Percentiles rank a stretch among this genome's conserved stretches.
phyloP scores from a whole-genome alignment of 2,329 filamentous ascomycete species.

The Calonectria henricotiae region DNA sequence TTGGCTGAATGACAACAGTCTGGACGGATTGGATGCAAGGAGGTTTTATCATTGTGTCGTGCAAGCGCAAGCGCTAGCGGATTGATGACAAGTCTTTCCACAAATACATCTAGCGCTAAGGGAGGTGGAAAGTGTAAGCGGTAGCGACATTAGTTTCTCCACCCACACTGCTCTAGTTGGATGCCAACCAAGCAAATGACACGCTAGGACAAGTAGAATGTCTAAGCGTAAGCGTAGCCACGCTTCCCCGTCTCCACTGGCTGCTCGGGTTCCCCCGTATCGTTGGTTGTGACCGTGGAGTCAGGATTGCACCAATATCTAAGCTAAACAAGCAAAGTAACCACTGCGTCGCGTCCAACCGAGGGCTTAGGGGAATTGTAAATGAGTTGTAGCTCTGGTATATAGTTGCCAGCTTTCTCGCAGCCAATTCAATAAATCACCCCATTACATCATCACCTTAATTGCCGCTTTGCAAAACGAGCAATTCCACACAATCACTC shows the following conservation, averaged over 20 bases:
- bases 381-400: not conserved
- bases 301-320: not conserved
- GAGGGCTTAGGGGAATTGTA: too few relatives aligned
- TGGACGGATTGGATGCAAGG: not conserved
- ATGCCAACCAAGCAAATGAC: not conserved
- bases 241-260: not conserved
- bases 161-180: not conserved
- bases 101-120: not conserved
- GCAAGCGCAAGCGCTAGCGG: conserved; percentile 25
- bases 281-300: not conserved
- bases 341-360: not conserved
- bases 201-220: not conserved
- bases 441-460: not conserved
- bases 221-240: conserved; percentile 21
- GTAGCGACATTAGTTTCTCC: not conserved
- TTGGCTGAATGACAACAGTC: not conserved
- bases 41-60: not conserved
- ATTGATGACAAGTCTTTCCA: not conserved
- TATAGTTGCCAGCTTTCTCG: conserved; percentile 5
- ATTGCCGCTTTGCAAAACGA: not conserved
- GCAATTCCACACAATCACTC: not conserved
- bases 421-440: not conserved
- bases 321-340: not conserved
- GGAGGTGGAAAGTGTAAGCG: conserved; percentile 15
- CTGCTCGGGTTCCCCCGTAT: not conserved